Evolutionary conservation across 164 flowering plant genomes (phyloP), one percentile per base, ranked within the genome.

Genomic region (Aristolochia fimbriata): DNA sequence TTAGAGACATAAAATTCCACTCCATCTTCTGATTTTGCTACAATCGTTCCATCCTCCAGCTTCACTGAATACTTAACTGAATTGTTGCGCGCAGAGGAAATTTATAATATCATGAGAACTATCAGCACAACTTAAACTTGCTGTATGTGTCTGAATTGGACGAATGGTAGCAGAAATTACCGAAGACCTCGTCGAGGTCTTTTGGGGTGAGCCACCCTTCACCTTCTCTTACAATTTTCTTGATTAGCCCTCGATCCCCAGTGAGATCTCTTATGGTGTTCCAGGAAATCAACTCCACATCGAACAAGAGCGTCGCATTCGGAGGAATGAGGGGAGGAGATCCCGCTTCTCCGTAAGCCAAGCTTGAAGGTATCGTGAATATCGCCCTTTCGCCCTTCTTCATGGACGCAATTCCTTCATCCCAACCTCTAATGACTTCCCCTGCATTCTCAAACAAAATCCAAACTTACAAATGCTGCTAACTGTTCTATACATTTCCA

Each of bases 401-500:
- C 87, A 82, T 82, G 13, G 87, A 76, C 10, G 73, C 75, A 62
- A 80, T 69, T 8, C 87, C 87, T 21, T 76, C 81, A 64, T 82
- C 87, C 82, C 74, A 73, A 41, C 87, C 87, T 63, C 61, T 63
- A 48, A 82, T 80, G 22, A 82, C 84, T 65, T 80, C 81, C 70
- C 73, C 87, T 82, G 58, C 61, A 47, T 68, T 12, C 12, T 17
- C 20, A 46, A 20, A 24, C 16, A 20, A 0, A 27, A 59, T 37
- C 15, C 48, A 43, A 17, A 37, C 24, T 43, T 12, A 15, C 46
- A 11, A 43, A 10, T 37, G 45, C 8, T 10, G 43, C 43, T 3
- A 37, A 10, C 43, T 37, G 12, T 37, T 37, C 8, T 10, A 7
- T 37, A 10, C 8, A 37, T 7, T 37, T 37, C 43, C 7, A 6